Evolutionary conservation across 1,139 yeast species (phyloP), one percentile per base, ranked within the genome.

Genomic region (Magnusiomyces fungicola): DNA sequence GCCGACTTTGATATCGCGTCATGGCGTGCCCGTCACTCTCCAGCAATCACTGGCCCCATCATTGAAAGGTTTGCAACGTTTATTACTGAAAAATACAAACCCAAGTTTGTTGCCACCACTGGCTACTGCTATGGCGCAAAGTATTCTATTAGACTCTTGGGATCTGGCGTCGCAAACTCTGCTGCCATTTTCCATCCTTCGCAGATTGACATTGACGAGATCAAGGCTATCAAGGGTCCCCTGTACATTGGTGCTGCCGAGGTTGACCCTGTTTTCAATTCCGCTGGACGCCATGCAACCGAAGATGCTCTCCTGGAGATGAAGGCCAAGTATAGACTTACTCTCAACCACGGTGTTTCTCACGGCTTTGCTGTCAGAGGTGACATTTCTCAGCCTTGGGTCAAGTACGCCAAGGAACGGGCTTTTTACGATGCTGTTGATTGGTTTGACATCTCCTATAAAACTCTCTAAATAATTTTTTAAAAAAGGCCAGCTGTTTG

Each of bases 121-220:
- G 96, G 96, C 19, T 81, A 86, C 72, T 89, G 96, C 69, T 88
- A 74, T 58, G 96, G 96, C 61, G 96, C 89, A 46, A 83, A 81
- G 65, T 80, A 70, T 56, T 79, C 75, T 27, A 61, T 83, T 45
- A 79, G 75, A 52, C 74, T 81, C 50, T 67, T 83, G 47, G 68
- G 76, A 1, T 69, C 62, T 24, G 82, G 81, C 23, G 58, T 67
- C 24, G 65, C 78, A 27, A 58, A 80, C 53, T 83, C 74, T 30
- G 88, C 77, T 57, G 94, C 90, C 10, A 65, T 77, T 52, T 92
- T 90, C 14, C 96, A 89, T 65, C 96, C 96, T 12, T 81, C 94
- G 1, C 73, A 81, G 52, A 81, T 85, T 33, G 52, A 73, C 10
- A 73, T 75, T 29, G 88, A 80, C 27, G 94, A 84, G 58, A 73